Evolutionary conservation across 2,329 filamentous ascomycete genomes (phyloP).

Genomic region (Aspergillus texensis): DNA sequence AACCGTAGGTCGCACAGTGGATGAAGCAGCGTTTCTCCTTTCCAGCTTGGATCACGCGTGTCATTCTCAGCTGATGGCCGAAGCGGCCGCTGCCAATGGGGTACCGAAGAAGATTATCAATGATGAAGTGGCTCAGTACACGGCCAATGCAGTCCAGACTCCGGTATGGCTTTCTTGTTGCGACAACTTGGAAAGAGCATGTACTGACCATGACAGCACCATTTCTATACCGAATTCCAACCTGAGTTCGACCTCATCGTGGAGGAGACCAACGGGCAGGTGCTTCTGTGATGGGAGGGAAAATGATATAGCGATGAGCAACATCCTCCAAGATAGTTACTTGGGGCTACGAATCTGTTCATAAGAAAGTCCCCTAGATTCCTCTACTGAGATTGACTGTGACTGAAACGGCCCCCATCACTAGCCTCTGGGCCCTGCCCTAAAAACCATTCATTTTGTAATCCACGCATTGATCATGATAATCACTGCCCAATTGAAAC

Average conservation of each 20-base stretch:
- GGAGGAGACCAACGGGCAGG: conserved; percentile 40
- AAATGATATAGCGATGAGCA: neutral
- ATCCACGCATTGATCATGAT: neutral
- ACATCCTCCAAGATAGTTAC: neutral
- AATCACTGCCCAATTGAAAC: neutral
- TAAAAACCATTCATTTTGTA: neutral
- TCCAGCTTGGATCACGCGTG: conserved; percentile 46
- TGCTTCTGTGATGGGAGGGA: conserved; percentile 23
- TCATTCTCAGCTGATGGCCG: conserved; percentile 44
- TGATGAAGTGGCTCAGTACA: conserved; percentile 38
- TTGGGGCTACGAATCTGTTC: neutral
- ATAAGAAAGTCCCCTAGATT: neutral
- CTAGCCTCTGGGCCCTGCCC: neutral
- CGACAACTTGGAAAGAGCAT: neutral
- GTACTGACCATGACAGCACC: conserved; percentile 34
- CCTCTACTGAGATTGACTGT: neutral
- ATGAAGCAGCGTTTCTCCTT: conserved; percentile 44
- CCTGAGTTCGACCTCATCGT: conserved; percentile 43
- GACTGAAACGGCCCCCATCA: conserved; percentile 2
- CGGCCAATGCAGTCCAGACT: conserved; percentile 39
- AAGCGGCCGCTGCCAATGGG: conserved; percentile 44
- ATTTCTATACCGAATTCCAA: conserved; percentile 44
- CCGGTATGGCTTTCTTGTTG: conserved; percentile 27
- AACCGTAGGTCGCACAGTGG: conserved; percentile 45
- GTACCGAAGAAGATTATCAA: conserved; percentile 38